phyloP scores from a whole-genome alignment of 2,329 filamentous ascomycete species.

The Alternaria gaisen region DNA sequence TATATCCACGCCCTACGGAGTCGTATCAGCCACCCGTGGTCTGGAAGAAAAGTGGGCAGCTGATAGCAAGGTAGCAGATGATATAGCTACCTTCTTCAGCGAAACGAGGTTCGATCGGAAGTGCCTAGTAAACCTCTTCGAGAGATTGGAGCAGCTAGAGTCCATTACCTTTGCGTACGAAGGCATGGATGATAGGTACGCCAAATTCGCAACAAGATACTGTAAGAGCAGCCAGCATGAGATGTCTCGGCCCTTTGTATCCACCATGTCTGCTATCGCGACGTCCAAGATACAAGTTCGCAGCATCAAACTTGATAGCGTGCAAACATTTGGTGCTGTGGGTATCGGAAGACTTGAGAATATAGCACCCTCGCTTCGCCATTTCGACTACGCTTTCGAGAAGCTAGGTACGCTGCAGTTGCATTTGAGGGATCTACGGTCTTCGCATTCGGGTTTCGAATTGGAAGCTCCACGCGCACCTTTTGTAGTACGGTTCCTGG shows the following conservation, averaged over 20 bases:
- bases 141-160: conserved; percentile 12
- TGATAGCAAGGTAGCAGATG: conserved; percentile 17
- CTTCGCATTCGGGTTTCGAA: conserved; percentile 34
- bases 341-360: conserved; percentile 33
- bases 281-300: conserved; percentile 18
- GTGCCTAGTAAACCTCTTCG: conserved; percentile 27
- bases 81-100: conserved; percentile 31
- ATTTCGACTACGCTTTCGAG: conserved; percentile 24
- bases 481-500: conserved; percentile 41
- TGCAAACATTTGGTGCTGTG: conserved; percentile 24
- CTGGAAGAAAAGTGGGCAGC: conserved; percentile 10
- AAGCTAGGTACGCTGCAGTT: conserved; percentile 29
- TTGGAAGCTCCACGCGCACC: conserved; percentile 26
- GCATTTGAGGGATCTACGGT: conserved; percentile 42
- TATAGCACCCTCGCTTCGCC: conserved; percentile 22
- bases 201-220: conserved; percentile 27
- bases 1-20: conserved; percentile 4
- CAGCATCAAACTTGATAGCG: conserved; percentile 12
- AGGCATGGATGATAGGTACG: conserved; percentile 26
- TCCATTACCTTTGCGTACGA: conserved; percentile 20
- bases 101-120: conserved; percentile 39
- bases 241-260: conserved; percentile 41
- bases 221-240: conserved; percentile 38
- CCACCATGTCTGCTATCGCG: conserved; percentile 32
- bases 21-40: neutral